Percentiles rank a stretch among this genome's conserved stretches.
phyloP scores from a whole-genome alignment of 371 early-diverging fungal species.

The Haplosporangium sp. region DNA sequence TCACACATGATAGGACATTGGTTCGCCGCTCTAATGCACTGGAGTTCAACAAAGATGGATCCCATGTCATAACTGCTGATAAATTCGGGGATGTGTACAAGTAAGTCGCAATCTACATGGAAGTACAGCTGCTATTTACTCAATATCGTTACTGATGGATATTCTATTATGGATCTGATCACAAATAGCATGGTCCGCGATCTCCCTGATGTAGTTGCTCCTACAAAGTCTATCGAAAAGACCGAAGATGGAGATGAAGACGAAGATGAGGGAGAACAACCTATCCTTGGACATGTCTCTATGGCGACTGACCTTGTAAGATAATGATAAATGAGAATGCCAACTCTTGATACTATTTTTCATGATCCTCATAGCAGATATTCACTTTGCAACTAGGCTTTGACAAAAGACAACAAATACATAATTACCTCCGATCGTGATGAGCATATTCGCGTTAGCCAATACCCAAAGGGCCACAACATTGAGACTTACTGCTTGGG shows the following conservation, averaged over 20 bases:
- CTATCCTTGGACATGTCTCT: constrained; percentile 94
- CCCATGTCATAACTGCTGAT: constrained; percentile 83
- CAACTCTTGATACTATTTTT: background rate
- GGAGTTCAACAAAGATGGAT: constrained; percentile 69
- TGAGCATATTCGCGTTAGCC: constrained; percentile 93
- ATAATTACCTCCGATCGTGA: constrained; percentile 95
- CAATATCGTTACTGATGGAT: background rate
- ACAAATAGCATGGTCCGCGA: constrained; percentile 49
- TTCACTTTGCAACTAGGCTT: constrained; percentile 49
- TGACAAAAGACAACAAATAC: constrained; percentile 70
- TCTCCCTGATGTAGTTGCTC: constrained; percentile 37
- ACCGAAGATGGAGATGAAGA: constrained; percentile 49
- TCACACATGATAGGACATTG: constrained; percentile 56
- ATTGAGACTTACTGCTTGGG: constrained; percentile 92
- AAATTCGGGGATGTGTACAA: constrained; percentile 96
- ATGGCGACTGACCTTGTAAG: constrained; percentile 89
- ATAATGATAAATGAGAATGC: background rate
- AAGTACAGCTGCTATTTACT: background rate
- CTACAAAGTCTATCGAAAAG: constrained; percentile 30
- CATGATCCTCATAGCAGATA: background rate
- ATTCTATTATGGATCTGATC: background rate
- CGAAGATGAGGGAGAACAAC: constrained; percentile 62
- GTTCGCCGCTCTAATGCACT: constrained; percentile 80
- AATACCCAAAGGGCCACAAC: constrained; percentile 89
- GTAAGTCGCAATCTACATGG: constrained; percentile 48